Percentiles rank a stretch among this genome's conserved stretches.
phyloP scores from a whole-genome alignment of 2,329 filamentous ascomycete species.

The Ceratocystis smalleyi region DNA sequence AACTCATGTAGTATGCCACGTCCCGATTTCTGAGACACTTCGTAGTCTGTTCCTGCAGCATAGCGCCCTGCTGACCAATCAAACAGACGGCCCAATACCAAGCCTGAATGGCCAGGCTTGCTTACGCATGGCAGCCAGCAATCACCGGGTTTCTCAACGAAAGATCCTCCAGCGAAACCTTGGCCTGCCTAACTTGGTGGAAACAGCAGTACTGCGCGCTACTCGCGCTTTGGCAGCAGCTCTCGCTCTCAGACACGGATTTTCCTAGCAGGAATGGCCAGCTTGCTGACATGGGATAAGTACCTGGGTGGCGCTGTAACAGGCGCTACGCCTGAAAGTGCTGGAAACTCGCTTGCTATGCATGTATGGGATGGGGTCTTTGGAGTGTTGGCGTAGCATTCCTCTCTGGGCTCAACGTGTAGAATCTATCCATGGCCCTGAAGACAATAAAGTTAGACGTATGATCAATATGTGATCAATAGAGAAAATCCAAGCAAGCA shows the following conservation, averaged over 20 bases:
- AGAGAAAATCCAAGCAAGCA: no score
- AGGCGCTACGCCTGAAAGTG: slow-evolving; percentile 23
- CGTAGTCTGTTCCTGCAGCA: neutral
- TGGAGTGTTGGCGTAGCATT: neutral
- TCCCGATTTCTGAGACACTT: neutral
- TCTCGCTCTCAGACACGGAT: slow-evolving; percentile 52
- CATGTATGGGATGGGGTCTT: neutral
- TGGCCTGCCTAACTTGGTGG: slow-evolving; percentile 52
- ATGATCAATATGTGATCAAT: neutral
- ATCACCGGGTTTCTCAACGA: slow-evolving; percentile 53
- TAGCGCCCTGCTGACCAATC: neutral
- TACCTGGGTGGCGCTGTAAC: slow-evolving; percentile 48
- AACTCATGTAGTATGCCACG: slow-evolving; percentile 24
- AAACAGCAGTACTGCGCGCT: slow-evolving; percentile 42
- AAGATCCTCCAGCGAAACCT: slow-evolving; percentile 49
- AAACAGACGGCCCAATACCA: slow-evolving; percentile 40
- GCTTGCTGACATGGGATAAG: slow-evolving; percentile 63
- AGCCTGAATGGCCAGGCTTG: slow-evolving; percentile 74
- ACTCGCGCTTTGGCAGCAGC: slow-evolving; percentile 59
- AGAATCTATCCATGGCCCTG: neutral
- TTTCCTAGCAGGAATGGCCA: slow-evolving; percentile 53
- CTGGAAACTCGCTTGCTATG: neutral
- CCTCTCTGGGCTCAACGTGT: neutral
- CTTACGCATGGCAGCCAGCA: slow-evolving; percentile 38
- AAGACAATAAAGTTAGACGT: no score